Conservation (phyloP, 495 filamentous ascomycete species). For the Trichocladium antarcticum region DNA sequence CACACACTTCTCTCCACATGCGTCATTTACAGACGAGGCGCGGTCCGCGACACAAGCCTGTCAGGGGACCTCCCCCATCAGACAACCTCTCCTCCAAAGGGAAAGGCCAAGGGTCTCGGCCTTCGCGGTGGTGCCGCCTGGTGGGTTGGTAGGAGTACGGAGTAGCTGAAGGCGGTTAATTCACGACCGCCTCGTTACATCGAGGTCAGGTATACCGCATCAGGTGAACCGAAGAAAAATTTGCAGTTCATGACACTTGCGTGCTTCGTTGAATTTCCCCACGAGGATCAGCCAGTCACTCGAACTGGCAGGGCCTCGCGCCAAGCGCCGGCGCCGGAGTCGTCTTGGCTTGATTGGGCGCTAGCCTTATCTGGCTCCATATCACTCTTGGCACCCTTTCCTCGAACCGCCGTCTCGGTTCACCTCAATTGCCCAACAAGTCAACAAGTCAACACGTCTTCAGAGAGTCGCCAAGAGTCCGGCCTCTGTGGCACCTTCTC, state of each 20-base stretch:
- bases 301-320: neutral
- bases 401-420: conserved; percentile 1
- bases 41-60: neutral
- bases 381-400: neutral
- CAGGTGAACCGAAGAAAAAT: neutral
- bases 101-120: neutral
- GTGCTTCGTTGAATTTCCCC: conserved; percentile 1
- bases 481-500: neutral
- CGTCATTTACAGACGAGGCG: neutral
- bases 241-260: neutral
- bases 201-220: neutral
- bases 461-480: conserved; percentile 1
- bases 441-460: neutral
- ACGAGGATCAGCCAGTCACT: neutral
- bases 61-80: neutral
- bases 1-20: neutral
- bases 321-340: conserved; percentile 8
- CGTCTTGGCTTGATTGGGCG: neutral
- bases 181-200: no score
- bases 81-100: neutral
- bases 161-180: neutral
- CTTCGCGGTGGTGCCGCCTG: neutral
- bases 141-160: neutral
- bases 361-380: neutral
- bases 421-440: neutral